Evolutionary conservation across 1,139 yeast genomes (phyloP), one percentile per base, ranked within the genome.

Genomic region (Insectozyma bohioensis): DNA sequence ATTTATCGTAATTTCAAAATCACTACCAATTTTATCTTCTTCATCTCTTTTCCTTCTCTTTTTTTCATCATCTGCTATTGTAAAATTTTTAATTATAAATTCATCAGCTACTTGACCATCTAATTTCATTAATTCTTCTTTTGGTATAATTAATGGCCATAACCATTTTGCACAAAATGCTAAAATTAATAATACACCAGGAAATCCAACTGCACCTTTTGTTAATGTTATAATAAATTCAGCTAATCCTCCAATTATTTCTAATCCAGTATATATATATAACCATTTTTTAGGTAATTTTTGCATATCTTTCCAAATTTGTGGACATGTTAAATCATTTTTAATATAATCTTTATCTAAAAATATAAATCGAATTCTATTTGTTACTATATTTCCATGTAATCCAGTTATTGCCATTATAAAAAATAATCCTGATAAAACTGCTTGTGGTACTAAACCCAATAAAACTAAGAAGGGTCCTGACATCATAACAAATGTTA

Each of bases 161-260:
- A 86, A 75, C 50, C 88, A 66, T 21, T 76, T 76, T 36, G 86
- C 86, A 34, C 87, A 72, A 13, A 70, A 51, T 30, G 92, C 71
- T 42, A 67, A 67, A 34, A 67, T 54, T 48, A 70, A 44, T 34
- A 92, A 61, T 0, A 90, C 87, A 1, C 87, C 85, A 0, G 98
- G 98, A 51, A 92, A 92, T 2, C 96, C 97, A 23, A 92, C 88
- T 0, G 98, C 97, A 0, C 92, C 97, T 39, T 72, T 78, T 0
- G 96, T 85, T 52, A 83, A 77, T 0, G 95, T 85, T 23, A 92
- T 88, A 0, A 81, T 95, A 45, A 87, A 83, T 52, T 92, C 97
- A 0, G 78, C 84, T 0, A 75, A 82, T 31, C 81, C 83, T 0
- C 94, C 94, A 14, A 80, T 45, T 4, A 84, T 53, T 43, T 85